Conservation (phyloP, 1,284 basidiomycete species). For the Ustilago tritici region DNA sequence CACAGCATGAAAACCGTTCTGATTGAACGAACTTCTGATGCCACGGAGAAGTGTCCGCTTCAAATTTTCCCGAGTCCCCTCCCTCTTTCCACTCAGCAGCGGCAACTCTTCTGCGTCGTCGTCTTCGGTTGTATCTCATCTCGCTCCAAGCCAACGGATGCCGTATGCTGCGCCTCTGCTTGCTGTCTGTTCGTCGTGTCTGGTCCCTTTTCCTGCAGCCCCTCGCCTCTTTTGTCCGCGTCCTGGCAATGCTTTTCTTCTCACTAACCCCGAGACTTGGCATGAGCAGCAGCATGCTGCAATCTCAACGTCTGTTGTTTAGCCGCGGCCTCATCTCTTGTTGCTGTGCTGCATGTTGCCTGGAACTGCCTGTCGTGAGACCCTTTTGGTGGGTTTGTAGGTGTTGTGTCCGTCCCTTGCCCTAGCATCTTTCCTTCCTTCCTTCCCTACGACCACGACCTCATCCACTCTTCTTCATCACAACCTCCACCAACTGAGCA, state of each 20-base stretch:
- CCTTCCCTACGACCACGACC: conserved; percentile 10
- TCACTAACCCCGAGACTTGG: conserved; percentile 12
- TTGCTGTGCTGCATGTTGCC: not conserved
- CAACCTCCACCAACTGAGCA: not conserved
- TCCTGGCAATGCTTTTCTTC: not conserved
- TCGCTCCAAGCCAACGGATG: not conserved
- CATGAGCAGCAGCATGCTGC: not conserved
- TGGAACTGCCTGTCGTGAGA: not conserved
- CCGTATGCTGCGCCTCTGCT: not conserved
- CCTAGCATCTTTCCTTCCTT: not conserved
- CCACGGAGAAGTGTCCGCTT: not conserved
- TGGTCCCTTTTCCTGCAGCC: not conserved
- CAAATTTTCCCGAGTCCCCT: conserved; percentile 2
- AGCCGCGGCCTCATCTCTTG: conserved; percentile 6
- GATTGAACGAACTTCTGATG: not conserved
- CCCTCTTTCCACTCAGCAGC: not conserved
- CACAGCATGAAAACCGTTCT: conserved; percentile 2
- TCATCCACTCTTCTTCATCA: conserved; percentile 6
- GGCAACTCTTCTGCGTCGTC: not conserved
- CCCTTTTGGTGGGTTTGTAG: conserved; percentile 6
- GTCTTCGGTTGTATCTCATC: not conserved
- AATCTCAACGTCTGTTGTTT: not conserved
- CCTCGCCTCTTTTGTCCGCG: not conserved
- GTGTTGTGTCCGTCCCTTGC: not conserved
- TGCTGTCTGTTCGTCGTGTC: not conserved